phyloP scores from a whole-genome alignment of 2,329 filamentous ascomycete genomes.

The Cercospora sojina region DNA sequence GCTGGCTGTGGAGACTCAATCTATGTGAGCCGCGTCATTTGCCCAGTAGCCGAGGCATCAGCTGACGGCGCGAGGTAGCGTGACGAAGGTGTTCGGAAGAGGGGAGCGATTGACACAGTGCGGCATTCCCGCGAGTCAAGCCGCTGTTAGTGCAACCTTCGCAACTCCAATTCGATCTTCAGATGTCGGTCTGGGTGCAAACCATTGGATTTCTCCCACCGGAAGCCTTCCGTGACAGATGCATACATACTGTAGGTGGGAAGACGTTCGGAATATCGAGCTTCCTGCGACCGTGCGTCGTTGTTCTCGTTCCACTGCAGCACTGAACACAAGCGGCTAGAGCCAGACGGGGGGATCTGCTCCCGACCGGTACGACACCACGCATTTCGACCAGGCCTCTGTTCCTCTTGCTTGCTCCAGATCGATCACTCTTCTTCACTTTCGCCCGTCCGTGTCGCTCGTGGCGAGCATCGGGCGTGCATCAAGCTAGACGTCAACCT shows the following conservation, averaged over 20 bases:
- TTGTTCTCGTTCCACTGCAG: neutral
- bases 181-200: neutral
- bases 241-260: neutral
- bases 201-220: neutral
- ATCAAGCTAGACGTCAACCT: neutral
- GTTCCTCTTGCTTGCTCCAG: neutral
- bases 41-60: neutral
- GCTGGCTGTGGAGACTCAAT: no score
- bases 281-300: neutral
- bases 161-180: neutral
- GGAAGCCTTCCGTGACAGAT: neutral
- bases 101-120: neutral
- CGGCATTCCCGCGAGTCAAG: neutral
- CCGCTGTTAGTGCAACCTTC: neutral
- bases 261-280: neutral
- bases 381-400: neutral
- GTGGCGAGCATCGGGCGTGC: neutral
- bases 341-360: neutral
- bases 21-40: neutral
- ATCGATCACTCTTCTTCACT: neutral
- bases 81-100: neutral
- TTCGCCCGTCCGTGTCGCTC: neutral
- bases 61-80: neutral
- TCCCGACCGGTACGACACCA: neutral
- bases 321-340: neutral